Conservation (phyloP, 306 rosid genomes). For the Purshia tridentata region DNA sequence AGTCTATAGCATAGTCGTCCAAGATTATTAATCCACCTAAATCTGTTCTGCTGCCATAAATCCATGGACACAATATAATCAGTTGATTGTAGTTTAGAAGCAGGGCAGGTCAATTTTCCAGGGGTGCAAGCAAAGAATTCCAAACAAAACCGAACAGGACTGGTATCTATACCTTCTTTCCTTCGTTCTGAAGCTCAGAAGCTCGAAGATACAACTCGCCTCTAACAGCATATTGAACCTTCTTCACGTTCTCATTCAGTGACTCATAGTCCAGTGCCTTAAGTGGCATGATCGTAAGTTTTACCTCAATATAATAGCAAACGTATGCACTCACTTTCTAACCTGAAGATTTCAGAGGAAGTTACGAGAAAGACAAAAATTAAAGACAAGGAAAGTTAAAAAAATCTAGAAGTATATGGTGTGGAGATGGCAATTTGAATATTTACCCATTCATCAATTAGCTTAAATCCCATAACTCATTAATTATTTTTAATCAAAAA, state of each 20-base stretch:
- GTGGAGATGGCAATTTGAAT: not conserved
- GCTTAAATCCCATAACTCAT: not conserved
- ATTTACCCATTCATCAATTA: not conserved
- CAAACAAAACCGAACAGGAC: conserved; percentile 10
- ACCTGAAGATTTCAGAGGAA: conserved; percentile 24
- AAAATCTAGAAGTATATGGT: not conserved
- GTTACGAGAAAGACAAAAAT: conserved; percentile 11
- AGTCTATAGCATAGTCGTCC: not conserved
- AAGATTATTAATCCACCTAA: not conserved
- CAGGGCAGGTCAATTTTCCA: conserved; percentile 6
- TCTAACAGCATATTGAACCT: conserved; percentile 88
- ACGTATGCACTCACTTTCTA: conserved; percentile 31
- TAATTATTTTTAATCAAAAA: not conserved
- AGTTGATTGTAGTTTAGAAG: conserved; percentile 7
- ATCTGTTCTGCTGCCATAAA: not conserved
- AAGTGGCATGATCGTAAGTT: conserved; percentile 63
- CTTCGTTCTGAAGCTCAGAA: conserved; percentile 95
- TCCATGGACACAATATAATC: not conserved
- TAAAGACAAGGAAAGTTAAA: not conserved
- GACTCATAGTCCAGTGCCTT: conserved; percentile 72
- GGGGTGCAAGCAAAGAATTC: conserved; percentile 19
- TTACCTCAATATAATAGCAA: conserved; percentile 24
- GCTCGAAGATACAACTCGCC: conserved; percentile 97
- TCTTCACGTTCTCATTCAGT: conserved; percentile 92
- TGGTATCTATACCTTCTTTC: conserved; percentile 65